These are phyloP conservation scores for Tagetes erecta DNA, from an alignment of 129 eudicot genomes.

Conservation along the genomic window DNA sequence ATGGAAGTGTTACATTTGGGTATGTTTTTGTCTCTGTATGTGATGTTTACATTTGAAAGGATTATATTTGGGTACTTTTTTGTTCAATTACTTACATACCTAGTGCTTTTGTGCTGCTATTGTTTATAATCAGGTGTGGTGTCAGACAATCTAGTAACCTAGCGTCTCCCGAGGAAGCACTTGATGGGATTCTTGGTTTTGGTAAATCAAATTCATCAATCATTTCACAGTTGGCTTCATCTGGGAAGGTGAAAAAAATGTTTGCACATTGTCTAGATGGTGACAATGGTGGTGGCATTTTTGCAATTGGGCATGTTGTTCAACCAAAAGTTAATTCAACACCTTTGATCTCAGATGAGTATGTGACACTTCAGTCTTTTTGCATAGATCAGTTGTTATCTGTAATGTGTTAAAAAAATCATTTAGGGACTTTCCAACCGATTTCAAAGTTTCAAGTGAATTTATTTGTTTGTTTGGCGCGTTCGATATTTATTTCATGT, in stretches of 20 bases:
- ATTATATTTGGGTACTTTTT: not conserved
- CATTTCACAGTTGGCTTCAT: conserved; percentile 83
- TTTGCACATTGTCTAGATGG: conserved; percentile 98
- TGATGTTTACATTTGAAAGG: not conserved
- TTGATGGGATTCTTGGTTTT: conserved; percentile 91
- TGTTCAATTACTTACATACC: conserved; percentile 18
- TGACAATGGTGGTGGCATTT: conserved; percentile 89
- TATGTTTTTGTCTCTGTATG: conserved; percentile 29
- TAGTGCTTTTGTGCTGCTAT: conserved; percentile 9
- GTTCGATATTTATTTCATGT: too few species aligned
- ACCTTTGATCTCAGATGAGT: conserved; percentile 74
- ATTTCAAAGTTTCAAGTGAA: too few species aligned
- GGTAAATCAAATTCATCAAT: conserved; percentile 87
- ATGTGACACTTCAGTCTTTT: conserved; percentile 35
- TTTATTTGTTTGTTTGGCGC: too few species aligned
- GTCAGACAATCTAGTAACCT: conserved; percentile 69
- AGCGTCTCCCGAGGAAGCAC: conserved; percentile 77
- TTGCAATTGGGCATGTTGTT: conserved; percentile 92
- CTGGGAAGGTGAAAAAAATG: conserved; percentile 88
- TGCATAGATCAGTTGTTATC: too few species aligned
- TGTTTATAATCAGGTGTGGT: conserved; percentile 60
- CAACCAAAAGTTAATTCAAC: conserved; percentile 88
- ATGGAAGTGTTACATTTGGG: conserved; percentile 96
- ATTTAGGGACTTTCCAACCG: too few species aligned
- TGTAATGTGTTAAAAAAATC: too few species aligned